Evolutionary conservation across 306 rosid genomes (phyloP), one percentile per base, ranked within the genome.

Genomic region (Notholithocarpus densiflorus): DNA sequence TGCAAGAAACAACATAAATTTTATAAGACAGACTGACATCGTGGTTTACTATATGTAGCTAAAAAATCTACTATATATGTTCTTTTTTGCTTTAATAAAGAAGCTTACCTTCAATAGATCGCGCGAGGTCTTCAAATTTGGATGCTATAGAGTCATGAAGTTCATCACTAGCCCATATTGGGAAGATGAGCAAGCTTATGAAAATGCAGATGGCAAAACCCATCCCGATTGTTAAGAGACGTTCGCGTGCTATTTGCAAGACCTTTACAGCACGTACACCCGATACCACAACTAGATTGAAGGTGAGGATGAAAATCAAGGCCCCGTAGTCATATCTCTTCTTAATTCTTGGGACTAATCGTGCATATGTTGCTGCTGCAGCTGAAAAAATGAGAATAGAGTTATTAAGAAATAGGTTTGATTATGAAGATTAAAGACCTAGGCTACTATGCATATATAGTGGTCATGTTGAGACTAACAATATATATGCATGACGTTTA

Each of bases 121-220:
- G 54, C 3, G 97, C 98, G 56, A 92, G 92, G 75, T 82, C 18
- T 2, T 72, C 75, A 80, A 95, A 91, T 59, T 68, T 90, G 43
- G 86, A 78, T 79, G 88, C 80, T 0, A 77, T 80, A 37, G 97
- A 92, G 81, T 83, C 48, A 57, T 95, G 98, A 82, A 95, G 93
- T 75, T 95, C 97, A 81, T 95, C 92, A 15, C 98, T 90, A 40
- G 97, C 90, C 98, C 98, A 95, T 21, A 68, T 51, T 18, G 98
- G 98, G 76, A 88, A 90, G 40, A 95, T 74, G 19, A 90, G 71
- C 52, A 95, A 80, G 85, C 75, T 91, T 20, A 91, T 85, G 79
- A 86, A 83, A 60, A 95, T 81, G 77, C 91, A 87, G 2, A 91
- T 88, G 2, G 82, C 82, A 66, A 90, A 89, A 20, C 99, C 99